phyloP scores from a whole-genome alignment of 83 land plant species.

The Thuja plicata region DNA sequence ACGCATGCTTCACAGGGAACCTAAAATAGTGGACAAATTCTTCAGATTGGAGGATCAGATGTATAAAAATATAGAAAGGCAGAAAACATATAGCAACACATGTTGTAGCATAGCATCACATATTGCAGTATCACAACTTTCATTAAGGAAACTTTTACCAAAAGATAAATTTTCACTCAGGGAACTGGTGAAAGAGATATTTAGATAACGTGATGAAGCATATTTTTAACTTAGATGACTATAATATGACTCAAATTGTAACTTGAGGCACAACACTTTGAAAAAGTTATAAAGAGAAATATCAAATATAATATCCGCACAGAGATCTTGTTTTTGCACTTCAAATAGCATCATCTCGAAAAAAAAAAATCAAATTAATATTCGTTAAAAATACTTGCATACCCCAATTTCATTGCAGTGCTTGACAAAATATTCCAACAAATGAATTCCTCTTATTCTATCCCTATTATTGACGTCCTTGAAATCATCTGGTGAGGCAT shows the following conservation, averaged over 20 bases:
- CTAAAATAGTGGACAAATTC: slow-evolving; percentile 25
- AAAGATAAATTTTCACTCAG: background rate
- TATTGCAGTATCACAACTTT: background rate
- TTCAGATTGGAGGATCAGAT: background rate
- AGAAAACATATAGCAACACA: background rate
- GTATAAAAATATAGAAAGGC: background rate
- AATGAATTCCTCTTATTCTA: slow-evolving; percentile 56
- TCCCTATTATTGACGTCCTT: slow-evolving; percentile 28
- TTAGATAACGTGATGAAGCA: background rate
- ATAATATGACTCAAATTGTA: background rate
- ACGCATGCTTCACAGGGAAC: slow-evolving; percentile 85
- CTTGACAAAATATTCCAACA: slow-evolving; percentile 58
- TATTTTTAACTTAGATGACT: background rate
- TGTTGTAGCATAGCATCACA: background rate
- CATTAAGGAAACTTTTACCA: background rate
- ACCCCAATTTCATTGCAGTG: slow-evolving; percentile 69
- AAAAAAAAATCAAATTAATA: too few species aligned
- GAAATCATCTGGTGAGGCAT: slow-evolving; percentile 77
- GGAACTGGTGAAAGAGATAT: background rate
- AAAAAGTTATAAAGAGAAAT: background rate
- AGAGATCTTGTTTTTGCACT: background rate
- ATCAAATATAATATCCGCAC: background rate
- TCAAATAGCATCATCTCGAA: background rate
- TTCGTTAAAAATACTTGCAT: background rate
- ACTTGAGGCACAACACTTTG: background rate